phyloP scores from a whole-genome alignment of 2,329 filamentous ascomycete genomes.

The Hirsutella minnesotensis region DNA sequence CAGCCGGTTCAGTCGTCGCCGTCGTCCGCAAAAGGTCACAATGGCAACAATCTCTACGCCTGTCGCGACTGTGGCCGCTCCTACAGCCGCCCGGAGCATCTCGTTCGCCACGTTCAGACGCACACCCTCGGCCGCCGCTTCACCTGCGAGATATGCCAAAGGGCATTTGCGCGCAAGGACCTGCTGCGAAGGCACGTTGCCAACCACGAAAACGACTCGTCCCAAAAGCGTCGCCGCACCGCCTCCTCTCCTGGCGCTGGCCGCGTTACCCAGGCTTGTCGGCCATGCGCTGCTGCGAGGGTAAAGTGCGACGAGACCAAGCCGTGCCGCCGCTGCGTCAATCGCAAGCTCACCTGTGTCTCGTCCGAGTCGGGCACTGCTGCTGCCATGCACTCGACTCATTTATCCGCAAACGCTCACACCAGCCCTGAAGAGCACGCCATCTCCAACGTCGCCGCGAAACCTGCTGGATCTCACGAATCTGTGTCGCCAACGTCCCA shows the following conservation, averaged over 20 bases:
- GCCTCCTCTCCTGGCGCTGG: slow-evolving; percentile 31
- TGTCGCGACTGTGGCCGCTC: slow-evolving; percentile 39
- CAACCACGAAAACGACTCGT: slow-evolving; percentile 37
- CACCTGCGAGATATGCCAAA: slow-evolving; percentile 36
- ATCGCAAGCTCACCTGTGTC: slow-evolving; percentile 32
- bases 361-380: slow-evolving; percentile 24
- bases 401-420: slow-evolving; percentile 26
- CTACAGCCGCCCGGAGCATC: slow-evolving; percentile 41
- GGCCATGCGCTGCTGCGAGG: slow-evolving; percentile 36
- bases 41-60: slow-evolving; percentile 28
- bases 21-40: slow-evolving; percentile 9
- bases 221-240: slow-evolving; percentile 34
- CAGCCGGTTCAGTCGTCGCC: background rate
- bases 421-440: slow-evolving; percentile 6
- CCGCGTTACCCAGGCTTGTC: slow-evolving; percentile 41
- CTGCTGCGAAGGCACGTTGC: slow-evolving; percentile 39
- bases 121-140: slow-evolving; percentile 39
- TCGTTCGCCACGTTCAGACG: slow-evolving; percentile 38
- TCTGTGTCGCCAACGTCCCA: slow-evolving; percentile 11
- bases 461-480: slow-evolving; percentile 2
- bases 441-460: background rate
- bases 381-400: slow-evolving; percentile 30
- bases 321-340: slow-evolving; percentile 39
- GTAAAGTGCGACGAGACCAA: slow-evolving; percentile 45
- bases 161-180: slow-evolving; percentile 41